phyloP scores from a whole-genome alignment of 2,329 filamentous ascomycete species.

The Amphichorda felina region DNA sequence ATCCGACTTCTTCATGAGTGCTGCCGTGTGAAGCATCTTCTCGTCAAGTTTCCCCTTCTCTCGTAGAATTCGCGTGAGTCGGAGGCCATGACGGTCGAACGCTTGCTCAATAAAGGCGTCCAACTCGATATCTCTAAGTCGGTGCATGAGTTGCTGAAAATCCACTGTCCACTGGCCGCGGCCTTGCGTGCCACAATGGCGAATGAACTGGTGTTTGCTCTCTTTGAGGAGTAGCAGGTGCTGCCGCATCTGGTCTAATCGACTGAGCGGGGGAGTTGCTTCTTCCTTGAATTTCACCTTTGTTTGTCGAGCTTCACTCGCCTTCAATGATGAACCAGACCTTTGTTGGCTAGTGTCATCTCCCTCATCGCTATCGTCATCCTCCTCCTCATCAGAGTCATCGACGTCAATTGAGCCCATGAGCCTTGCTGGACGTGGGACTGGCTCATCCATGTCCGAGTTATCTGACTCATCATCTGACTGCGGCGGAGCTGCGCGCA shows the following conservation, averaged over 20 bases:
- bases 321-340: constrained; percentile 14
- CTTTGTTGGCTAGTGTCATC: constrained; percentile 7
- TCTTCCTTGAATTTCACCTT: constrained; percentile 42
- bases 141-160: constrained; percentile 59
- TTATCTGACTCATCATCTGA: constrained; percentile 11
- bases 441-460: constrained; percentile 10
- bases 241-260: constrained; percentile 51
- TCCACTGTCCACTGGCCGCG: constrained; percentile 74
- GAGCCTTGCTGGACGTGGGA: neutral
- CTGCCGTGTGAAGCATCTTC: constrained; percentile 69
- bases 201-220: constrained; percentile 56
- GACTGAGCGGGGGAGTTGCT: constrained; percentile 25
- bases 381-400: constrained; percentile 16
- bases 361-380: constrained; percentile 19
- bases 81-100: constrained; percentile 65
- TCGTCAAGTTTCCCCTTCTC: constrained; percentile 92
- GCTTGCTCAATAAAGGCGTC: constrained; percentile 70
- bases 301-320: constrained; percentile 22
- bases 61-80: constrained; percentile 74
- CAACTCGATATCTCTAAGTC: constrained; percentile 65
- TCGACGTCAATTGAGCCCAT: constrained; percentile 7
- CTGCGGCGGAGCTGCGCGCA: constrained; percentile 23
- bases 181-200: constrained; percentile 50
- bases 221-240: constrained; percentile 64
- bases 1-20: constrained; percentile 75